Base-by-base conservation (phyloP, 2,329 filamentous ascomycete genomes). In the Apiospora malaysiana region DNA sequence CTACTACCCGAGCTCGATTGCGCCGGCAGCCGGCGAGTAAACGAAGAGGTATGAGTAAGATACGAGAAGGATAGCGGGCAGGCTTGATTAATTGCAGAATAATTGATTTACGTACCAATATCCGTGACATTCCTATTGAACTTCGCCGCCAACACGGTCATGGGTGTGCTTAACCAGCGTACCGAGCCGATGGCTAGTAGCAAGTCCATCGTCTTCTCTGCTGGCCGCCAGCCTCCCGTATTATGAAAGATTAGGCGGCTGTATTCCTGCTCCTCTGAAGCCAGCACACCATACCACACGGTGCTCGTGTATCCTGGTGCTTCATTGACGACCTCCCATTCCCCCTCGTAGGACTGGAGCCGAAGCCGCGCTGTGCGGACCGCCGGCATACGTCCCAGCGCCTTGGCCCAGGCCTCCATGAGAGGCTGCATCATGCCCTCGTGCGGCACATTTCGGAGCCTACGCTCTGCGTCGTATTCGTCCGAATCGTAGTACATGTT, bases 1-100 rank as follows among this genome's bases (percentile, higher is more conserved):
- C 71, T 82, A 83, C 69, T 83, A 82, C 70, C 83, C 82, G 6
- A 46, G 27, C 25, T 47, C 67, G 43, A 49, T 68, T 21, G 43
- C 18, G n/a, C 67, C 67, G 25, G 67, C 67, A 2, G 63, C 21
- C 2, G n/a, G 21, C 2, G 25, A 18, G 40, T 46, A 27, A n/a
- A 16, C 1, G 5, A 46, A 1, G 40, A 6, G 10, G 42, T n/a
- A 16, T 9, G 51, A 37, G 18, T 1, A 16, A 43, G 23, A 43
- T 8, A 23, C 1, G 18, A 42, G 4, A 16, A 4, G 1, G 40
- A 43, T 6, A n/a, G n/a, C n/a, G 18, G 37, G 63, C 23, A 21
- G 25, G 16, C 5, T 16, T 18, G 12, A 9, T 14, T 4, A 14
- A 27, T n/a, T 9, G 18, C 18, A 37, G 16, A 37, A 10, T 9